A percentile compares a stretch with the other conserved stretches of the same genome.
Conservation (phyloP, 495 filamentous ascomycete genomes). For the Hypoxylon trugodes region DNA sequence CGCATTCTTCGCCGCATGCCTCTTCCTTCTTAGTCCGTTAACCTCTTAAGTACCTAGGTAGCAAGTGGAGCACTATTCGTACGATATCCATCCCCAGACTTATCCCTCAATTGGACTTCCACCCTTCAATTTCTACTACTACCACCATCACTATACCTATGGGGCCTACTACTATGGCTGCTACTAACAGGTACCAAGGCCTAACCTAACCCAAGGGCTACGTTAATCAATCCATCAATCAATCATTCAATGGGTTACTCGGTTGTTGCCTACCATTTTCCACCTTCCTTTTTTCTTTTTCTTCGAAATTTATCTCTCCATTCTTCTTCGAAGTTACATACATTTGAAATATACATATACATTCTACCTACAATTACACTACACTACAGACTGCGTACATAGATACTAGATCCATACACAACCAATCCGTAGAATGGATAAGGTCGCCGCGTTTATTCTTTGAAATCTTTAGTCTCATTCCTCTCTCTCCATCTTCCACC, state of each 20-base stretch:
- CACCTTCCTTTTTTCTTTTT: neutral
- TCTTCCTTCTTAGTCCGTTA: slow-evolving; percentile 38
- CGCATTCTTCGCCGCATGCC: slow-evolving; percentile 44
- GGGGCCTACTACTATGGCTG: no score
- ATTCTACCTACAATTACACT: neutral
- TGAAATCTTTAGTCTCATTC: neutral
- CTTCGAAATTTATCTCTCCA: neutral
- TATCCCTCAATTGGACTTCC: slow-evolving; percentile 23
- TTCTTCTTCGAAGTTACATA: neutral
- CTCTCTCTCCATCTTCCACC: neutral
- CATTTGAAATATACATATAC: neutral
- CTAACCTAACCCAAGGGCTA: neutral
- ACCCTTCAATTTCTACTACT: slow-evolving; percentile 1
- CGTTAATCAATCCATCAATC: no score
- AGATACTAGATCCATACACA: no score
- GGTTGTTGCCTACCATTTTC: neutral
- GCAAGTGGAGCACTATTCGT: slow-evolving; percentile 16
- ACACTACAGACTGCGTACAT: slow-evolving; percentile 2
- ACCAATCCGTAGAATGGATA: neutral
- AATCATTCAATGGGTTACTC: neutral
- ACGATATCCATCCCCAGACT: slow-evolving; percentile 34
- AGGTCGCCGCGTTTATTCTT: neutral
- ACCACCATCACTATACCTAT: neutral
- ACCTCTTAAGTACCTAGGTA: slow-evolving; percentile 31
- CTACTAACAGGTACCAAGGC: no score